phyloP scores from a whole-genome alignment of 495 filamentous ascomycete genomes.

The Penicillium bialowiezense region DNA sequence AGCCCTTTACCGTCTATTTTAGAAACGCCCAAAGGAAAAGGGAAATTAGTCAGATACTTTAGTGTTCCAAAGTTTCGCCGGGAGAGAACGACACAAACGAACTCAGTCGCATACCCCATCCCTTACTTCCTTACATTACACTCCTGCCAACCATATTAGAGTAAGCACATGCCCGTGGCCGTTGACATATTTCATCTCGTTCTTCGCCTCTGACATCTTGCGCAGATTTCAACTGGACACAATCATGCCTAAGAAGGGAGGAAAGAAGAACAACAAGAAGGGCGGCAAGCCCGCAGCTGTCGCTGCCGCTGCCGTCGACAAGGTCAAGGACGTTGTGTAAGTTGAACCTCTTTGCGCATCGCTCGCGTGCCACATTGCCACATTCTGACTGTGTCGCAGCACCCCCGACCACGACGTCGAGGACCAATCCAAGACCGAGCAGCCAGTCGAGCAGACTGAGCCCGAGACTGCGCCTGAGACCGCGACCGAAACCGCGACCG shows the following conservation, averaged over 20 bases:
- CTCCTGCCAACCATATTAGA: slow-evolving; percentile 4
- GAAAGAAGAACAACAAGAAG: slow-evolving; percentile 40
- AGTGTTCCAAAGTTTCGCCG: slow-evolving; percentile 3
- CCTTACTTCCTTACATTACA: slow-evolving; percentile 23
- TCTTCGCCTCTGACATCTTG: slow-evolving; percentile 8
- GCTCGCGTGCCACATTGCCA: slow-evolving; percentile 11
- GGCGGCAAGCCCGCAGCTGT: slow-evolving; percentile 32
- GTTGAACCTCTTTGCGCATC: slow-evolving; percentile 10
- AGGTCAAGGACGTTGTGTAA: slow-evolving; percentile 41
- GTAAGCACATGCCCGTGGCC: slow-evolving; percentile 9
- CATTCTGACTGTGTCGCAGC: slow-evolving; percentile 15
- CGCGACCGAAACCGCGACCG: slow-evolving; percentile 13
- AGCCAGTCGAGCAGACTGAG: slow-evolving; percentile 8
- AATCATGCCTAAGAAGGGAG: slow-evolving; percentile 46
- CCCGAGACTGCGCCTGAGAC: slow-evolving; percentile 12
- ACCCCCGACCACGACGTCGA: slow-evolving; percentile 38
- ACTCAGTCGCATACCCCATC: slow-evolving; percentile 27
- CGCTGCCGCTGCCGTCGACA: slow-evolving; percentile 16
- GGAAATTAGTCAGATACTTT: not conserved
- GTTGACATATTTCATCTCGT: not conserved
- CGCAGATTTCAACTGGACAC: slow-evolving; percentile 14
- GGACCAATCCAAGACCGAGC: slow-evolving; percentile 34
- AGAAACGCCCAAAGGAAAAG: not conserved
- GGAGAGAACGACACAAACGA: not conserved
- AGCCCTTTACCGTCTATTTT: no score